A percentile compares a stretch with the other conserved stretches of the same genome.
phyloP scores from a whole-genome alignment of 148 eudicot species.

The Rhododendron griersonianum region DNA sequence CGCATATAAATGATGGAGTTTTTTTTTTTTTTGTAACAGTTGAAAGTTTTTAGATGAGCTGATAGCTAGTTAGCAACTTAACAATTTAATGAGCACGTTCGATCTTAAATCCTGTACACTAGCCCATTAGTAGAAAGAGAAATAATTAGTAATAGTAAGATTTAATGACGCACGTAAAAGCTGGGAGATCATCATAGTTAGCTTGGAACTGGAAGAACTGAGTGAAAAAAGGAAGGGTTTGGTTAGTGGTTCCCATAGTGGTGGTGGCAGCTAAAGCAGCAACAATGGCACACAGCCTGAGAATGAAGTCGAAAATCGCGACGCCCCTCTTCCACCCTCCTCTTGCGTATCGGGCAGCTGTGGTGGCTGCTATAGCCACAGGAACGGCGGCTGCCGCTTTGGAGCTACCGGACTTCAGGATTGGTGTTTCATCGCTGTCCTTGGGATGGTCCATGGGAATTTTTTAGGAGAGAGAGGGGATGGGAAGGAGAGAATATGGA shows the following conservation, averaged over 20 bases:
- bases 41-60: too few relatives aligned
- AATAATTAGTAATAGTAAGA: not conserved
- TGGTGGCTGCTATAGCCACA: not conserved
- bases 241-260: conserved; percentile 6
- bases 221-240: conserved; percentile 63
- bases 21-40: too few relatives aligned
- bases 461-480: not conserved
- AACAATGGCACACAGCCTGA: conserved; percentile 33
- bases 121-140: not conserved
- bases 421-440: not conserved
- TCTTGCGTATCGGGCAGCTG: not conserved
- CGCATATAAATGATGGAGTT: too few relatives aligned
- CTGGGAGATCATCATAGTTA: conserved; percentile 62
- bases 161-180: conserved; percentile 43
- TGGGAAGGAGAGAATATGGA: not conserved
- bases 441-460: not conserved
- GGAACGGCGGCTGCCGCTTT: not conserved
- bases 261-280: conserved; percentile 59
- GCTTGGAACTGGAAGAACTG: conserved; percentile 82
- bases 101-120: not conserved
- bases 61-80: too few relatives aligned
- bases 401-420: not conserved
- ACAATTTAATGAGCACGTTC: not conserved
- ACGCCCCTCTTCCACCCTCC: conserved; percentile 7
- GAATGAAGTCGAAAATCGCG: conserved; percentile 22